Conservation (phyloP, 352 stramenopile species). For the Globisporangium alternatum region DNA sequence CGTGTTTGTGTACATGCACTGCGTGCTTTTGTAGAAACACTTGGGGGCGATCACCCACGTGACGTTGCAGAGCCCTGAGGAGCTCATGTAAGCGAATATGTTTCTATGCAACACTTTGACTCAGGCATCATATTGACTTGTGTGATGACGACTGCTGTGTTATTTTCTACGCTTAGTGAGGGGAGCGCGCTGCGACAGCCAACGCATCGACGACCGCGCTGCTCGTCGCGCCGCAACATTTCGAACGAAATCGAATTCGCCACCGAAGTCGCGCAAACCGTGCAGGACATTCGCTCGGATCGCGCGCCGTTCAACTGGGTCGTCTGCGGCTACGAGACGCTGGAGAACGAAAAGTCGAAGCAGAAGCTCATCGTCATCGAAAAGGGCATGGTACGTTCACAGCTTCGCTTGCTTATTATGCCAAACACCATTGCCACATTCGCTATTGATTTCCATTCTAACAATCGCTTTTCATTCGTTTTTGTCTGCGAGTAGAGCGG, state of each 20-base stretch:
- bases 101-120: neutral
- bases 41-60: constrained; percentile 73
- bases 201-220: constrained; percentile 56
- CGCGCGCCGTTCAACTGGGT: constrained; percentile 82
- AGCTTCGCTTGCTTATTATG: neutral
- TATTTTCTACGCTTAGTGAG: constrained; percentile 33
- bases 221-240: constrained; percentile 65
- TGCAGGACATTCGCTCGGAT: constrained; percentile 83
- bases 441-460: neutral
- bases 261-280: constrained; percentile 59
- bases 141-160: neutral
- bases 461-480: neutral
- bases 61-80: constrained; percentile 67
- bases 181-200: constrained; percentile 61
- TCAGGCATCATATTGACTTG: neutral
- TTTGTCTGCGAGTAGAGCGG: constrained; percentile 45
- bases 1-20: constrained; percentile 8
- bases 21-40: constrained; percentile 70
- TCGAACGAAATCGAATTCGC: constrained; percentile 84
- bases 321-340: constrained; percentile 74
- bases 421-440: neutral
- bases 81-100: constrained; percentile 55
- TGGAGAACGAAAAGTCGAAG: constrained; percentile 51
- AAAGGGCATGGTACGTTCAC: constrained; percentile 70
- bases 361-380: constrained; percentile 79